Evolutionary conservation across 768 basidiomycete species (phyloP), one percentile per base, ranked within the genome.

Genomic region (Russula virescens): DNA sequence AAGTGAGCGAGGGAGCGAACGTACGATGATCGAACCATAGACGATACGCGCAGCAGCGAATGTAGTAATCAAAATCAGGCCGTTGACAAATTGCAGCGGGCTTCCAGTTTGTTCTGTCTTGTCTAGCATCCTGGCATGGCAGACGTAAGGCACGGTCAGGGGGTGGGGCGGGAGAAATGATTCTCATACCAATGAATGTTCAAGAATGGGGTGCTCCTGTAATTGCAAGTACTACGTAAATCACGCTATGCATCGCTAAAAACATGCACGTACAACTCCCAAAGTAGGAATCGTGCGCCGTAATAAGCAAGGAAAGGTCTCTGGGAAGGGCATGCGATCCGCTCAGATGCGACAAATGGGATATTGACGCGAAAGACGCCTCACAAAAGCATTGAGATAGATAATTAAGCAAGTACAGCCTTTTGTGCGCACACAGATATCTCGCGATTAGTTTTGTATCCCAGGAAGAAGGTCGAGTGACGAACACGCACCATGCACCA

Each of bases 161-260:
- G n/a, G n/a, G n/a, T n/a, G n/a, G 31, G 31, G 31, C 31, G 5
- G 56, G 18, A 13, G n/a, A n/a, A 23, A 21, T 25, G 13, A 2
- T 7, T 11, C 56, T 71, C 77, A 63, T 67, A 92, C 91, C 91
- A 94, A 65, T 94, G 91, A 58, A 90, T 83, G 68, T 96, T 89
- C 65, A 96, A 77, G 75, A 95, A 93, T 61, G 93, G 82, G 0
- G 93, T 95, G 75, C 86, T 89, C 75, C 85, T 86, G 63, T 19
- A 48, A 38, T 40, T 0, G 50, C 19, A 47, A 50, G 7, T 21
- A 68, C 38, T 68, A 61, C 42, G 58, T 34, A 35, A 19, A 6
- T 47, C 11, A 67, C 16, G 25, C 34, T 26, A 51, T 23, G 23
- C 42, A n/a, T 11, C 48, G 42, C 56, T 49, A 25, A 18, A 35